Evolutionary conservation across 441 rosid genomes (phyloP).

Genomic region (Isatis lusitanica): DNA sequence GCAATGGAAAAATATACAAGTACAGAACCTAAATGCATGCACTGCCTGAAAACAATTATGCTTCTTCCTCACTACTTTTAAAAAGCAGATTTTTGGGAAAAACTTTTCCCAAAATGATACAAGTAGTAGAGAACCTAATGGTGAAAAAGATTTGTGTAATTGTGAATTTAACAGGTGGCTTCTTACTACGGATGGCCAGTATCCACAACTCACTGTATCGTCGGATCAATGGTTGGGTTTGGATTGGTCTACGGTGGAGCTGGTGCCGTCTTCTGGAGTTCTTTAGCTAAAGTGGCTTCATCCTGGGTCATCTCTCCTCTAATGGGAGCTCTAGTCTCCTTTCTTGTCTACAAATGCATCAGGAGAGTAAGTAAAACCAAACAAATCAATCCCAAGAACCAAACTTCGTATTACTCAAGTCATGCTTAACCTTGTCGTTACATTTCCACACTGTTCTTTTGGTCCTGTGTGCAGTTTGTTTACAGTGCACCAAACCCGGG

Average conservation of each 20-base stretch:
- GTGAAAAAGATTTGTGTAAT: background rate
- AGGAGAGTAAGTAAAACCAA: conserved; percentile 64
- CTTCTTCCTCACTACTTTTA: conserved; percentile 1
- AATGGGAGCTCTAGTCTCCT: conserved; percentile 86
- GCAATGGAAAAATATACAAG: background rate
- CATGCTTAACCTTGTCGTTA: background rate
- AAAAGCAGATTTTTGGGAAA: too few species aligned
- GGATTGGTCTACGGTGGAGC: conserved; percentile 93
- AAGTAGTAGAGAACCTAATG: background rate
- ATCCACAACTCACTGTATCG: conserved; percentile 95
- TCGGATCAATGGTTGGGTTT: conserved; percentile 98
- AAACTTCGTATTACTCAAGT: background rate
- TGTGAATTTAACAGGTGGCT: conserved; percentile 55
- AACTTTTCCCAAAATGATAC: background rate
- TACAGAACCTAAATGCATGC: background rate
- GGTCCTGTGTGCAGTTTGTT: conserved; percentile 58
- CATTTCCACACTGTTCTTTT: background rate
- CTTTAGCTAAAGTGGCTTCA: conserved; percentile 83
- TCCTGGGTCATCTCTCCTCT: conserved; percentile 98
- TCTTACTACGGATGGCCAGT: conserved; percentile 97
- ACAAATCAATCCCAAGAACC: conserved; percentile 12
- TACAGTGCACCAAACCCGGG: conserved; percentile 99
- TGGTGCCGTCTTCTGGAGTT: conserved; percentile 95
- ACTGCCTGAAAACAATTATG: background rate
- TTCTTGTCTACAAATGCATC: conserved; percentile 93